Evolutionary conservation across 164 flowering plant genomes (phyloP), one percentile per base, ranked within the genome.

Genomic region (Sedum album): DNA sequence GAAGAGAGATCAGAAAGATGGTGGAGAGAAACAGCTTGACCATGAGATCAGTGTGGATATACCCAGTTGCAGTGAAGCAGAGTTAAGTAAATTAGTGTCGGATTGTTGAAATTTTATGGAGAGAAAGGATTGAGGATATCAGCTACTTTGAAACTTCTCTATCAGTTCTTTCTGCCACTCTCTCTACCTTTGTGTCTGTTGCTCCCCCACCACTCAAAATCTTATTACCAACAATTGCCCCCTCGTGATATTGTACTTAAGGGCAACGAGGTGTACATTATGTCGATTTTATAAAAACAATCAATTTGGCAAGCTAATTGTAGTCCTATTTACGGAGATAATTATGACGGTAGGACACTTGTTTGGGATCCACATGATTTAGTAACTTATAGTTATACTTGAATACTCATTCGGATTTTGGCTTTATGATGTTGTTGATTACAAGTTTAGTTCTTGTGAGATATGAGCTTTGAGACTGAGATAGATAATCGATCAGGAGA

Each of bases 11-110:
- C 71, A 72, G 64, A 41, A 67, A 66, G 57, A 64, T 69, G 51
- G 73, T 68, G 33, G 53, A 70, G 41, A 68, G 69, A 68, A n/a
- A 77, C 71, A 78, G 71, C 73, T 79, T 72, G 73, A 57, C 33
- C 14, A 28, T 20, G 44, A 30, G 35, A 63, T n/a, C 73, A 81
- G 76, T 11, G 18, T 77, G 76, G 66, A 69, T 53, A 28, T 53
- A 23, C n/a, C 69, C 77, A 81, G 83, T 84, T 79, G 68, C 76
- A 85, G 88, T 85, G 81, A 75, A 79, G 76, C 82, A 76, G 82
- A 75, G 86, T 77, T 74, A 79, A 83, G 33, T 33, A 57, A 31
- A 0, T 15, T 31, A 10, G 30, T 23, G 26, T 23, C 6, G 31
- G 17, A 4, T 17, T 44, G 48, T 44, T 8, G 11, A 55, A n/a